Conservation (phyloP, 352 stramenopile species). For the Globisporangium ultimum region DNA sequence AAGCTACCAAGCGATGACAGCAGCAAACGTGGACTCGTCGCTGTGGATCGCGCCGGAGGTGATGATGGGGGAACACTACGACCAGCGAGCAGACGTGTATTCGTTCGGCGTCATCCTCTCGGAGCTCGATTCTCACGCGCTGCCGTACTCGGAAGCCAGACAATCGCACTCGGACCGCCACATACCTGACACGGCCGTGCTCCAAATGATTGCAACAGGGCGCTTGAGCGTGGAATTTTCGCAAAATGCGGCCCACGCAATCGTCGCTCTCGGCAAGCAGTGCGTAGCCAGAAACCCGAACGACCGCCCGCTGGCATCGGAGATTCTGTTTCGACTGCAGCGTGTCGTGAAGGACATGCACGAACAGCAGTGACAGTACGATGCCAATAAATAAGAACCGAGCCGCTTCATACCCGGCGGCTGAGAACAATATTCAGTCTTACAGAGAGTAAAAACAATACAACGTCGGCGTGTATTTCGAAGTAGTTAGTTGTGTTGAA, state of each 20-base stretch:
- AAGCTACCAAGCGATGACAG: slow-evolving; percentile 11
- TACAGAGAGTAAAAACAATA: too few relatives aligned
- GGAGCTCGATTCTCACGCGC: slow-evolving; percentile 22
- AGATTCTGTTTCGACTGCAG: slow-evolving; percentile 35
- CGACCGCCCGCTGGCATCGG: slow-evolving; percentile 32
- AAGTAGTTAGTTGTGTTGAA: too few relatives aligned
- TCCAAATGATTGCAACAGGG: not conserved
- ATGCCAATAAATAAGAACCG: too few relatives aligned
- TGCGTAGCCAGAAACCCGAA: slow-evolving; percentile 44
- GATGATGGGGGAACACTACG: slow-evolving; percentile 19
- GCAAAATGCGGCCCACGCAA: not conserved
- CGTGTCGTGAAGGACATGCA: slow-evolving; percentile 14
- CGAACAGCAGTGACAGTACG: too few relatives aligned
- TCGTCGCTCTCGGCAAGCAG: slow-evolving; percentile 33
- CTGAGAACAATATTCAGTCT: too few relatives aligned
- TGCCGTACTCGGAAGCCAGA: slow-evolving; percentile 16
- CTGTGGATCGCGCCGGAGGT: slow-evolving; percentile 33
- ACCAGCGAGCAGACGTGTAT: slow-evolving; percentile 25
- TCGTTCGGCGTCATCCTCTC: slow-evolving; percentile 28
- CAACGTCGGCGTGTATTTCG: too few relatives aligned
- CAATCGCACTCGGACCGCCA: not conserved
- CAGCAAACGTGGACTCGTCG: slow-evolving; percentile 10
- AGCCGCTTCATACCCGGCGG: too few relatives aligned
- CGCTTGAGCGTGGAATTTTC: slow-evolving; percentile 1
- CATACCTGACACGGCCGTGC: too few relatives aligned